Percentiles rank a stretch among this genome's conserved stretches.
These are phyloP conservation scores for Pseudocercospora macadamiae DNA, from an alignment of 2,329 filamentous ascomycete species.

Conservation along the genomic window DNA sequence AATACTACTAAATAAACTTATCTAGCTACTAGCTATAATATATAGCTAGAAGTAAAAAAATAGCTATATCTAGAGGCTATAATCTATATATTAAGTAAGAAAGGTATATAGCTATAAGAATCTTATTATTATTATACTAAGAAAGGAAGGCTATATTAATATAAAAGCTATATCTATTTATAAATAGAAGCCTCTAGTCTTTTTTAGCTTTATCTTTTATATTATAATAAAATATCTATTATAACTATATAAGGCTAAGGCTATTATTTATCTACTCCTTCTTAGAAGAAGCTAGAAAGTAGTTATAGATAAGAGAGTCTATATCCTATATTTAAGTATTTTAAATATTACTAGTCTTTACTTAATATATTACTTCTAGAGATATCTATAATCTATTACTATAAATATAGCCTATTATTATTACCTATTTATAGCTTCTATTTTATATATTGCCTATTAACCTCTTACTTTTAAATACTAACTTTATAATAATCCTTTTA, in stretches of 20 bases:
- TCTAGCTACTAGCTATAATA: slow-evolving; percentile 2
- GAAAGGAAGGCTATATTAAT: slow-evolving; percentile 9
- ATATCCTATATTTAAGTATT: slow-evolving; percentile 3
- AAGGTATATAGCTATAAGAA: background rate
- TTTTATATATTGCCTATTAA: background rate
- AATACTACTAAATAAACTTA: background rate
- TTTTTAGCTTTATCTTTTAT: background rate
- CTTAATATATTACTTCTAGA: slow-evolving; percentile 2
- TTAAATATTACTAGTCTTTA: background rate
- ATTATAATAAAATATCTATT: slow-evolving; percentile 5
- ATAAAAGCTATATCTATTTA: slow-evolving; percentile 13
- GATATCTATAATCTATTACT: background rate
- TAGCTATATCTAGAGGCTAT: slow-evolving; percentile 5
- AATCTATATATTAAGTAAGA: background rate
- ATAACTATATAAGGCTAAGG: slow-evolving; percentile 1
- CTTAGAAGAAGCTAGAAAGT: background rate
- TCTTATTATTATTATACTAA: background rate
- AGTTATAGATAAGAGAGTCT: background rate
- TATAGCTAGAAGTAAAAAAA: slow-evolving; percentile 1
- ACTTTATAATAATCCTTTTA: background rate
- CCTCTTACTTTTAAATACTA: background rate
- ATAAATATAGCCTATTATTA: background rate
- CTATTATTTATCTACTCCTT: slow-evolving; percentile 9
- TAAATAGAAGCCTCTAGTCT: slow-evolving; percentile 7
- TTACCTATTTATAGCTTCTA: too few relatives aligned